phyloP scores from a whole-genome alignment of 1,284 basidiomycete genomes.

The Cutaneotrichosporon dermatis region DNA sequence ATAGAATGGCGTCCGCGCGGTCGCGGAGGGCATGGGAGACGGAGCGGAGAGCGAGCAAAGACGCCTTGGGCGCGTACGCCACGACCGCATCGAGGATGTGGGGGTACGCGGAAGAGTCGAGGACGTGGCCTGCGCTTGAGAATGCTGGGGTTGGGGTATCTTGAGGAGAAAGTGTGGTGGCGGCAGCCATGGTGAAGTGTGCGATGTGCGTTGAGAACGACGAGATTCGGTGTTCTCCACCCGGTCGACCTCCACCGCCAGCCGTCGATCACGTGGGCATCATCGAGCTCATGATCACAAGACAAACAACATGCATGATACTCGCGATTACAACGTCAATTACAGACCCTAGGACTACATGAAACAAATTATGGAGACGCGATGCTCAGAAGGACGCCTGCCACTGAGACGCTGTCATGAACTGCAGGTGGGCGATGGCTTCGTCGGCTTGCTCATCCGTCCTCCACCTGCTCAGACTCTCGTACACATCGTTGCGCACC shows the following conservation, averaged over 20 bases:
- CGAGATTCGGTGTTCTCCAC: too few species aligned
- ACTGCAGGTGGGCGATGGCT: background rate
- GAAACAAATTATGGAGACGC: too few species aligned
- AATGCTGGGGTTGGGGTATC: background rate
- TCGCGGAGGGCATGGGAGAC: constrained; percentile 9
- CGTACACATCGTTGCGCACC: background rate
- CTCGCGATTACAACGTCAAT: too few species aligned
- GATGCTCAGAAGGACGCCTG: background rate
- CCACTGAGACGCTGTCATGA: background rate
- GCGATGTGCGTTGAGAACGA: too few species aligned
- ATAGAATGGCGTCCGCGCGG: constrained; percentile 11
- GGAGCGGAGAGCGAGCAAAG: constrained; percentile 8
- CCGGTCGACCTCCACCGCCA: too few species aligned
- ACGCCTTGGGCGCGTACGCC: background rate
- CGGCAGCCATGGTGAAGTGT: background rate
- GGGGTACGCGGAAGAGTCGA: constrained; percentile 7
- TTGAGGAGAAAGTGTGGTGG: background rate
- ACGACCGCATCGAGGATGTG: constrained; percentile 14
- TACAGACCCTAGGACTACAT: too few species aligned
- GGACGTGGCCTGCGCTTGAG: background rate
- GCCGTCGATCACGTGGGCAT: too few species aligned
- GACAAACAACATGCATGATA: too few species aligned
- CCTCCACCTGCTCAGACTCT: background rate
- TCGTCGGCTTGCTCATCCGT: background rate
- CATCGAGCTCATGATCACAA: too few species aligned